Base-by-base conservation (phyloP, 768 basidiomycete genomes). In the Leucocoprinus sp. region DNA sequence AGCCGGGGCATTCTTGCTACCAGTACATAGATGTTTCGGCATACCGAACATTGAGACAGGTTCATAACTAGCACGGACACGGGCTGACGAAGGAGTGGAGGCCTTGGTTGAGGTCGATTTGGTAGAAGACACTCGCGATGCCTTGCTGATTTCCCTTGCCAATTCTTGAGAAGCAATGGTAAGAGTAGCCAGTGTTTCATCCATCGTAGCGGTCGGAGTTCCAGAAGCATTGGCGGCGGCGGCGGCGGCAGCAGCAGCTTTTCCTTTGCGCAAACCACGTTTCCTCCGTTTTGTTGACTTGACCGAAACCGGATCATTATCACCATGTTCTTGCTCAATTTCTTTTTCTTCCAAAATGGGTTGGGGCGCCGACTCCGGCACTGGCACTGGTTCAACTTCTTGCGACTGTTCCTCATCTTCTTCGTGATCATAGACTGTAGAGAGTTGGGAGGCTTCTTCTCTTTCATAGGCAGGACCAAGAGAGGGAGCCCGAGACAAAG, bases 191-290 rank as follows among this genome's bases (percentile, higher is more conserved):
- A 88, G 66, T 4, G 78, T 80, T 43, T 74, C 72, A 48, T 83
- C 81, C 26, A 67, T 64, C 36, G 67, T 57, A 27, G 66, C 55
- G 7, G 59, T 45, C 0, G 62, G 61, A 4, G 64, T 58, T n/a
- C 58, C 46, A 14, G 64, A n/a, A n/a, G n/a, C n/a, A n/a, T n/a
- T 45, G 7, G 65, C 57, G n/a, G 63, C 53, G 14, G 59, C 46
- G n/a, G 64, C 31, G 6, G 31, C 31, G n/a, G 31, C 46, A 8
- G 65, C 57, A 15, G 63, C 53, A 12, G 84, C 76, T 64, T 85
- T 88, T 57, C 84, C 84, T 66, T 89, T 93, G 42, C 93, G 75
- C 2, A 82, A 78, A 31, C 92, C 91, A 41, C 92, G 75, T 63
- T 89, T 93, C 48, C 88, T 75, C 21, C 88, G 74, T 64, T 83